Conservation (phyloP, 1,284 basidiomycete genomes). For the Malassezia slooffiae region DNA sequence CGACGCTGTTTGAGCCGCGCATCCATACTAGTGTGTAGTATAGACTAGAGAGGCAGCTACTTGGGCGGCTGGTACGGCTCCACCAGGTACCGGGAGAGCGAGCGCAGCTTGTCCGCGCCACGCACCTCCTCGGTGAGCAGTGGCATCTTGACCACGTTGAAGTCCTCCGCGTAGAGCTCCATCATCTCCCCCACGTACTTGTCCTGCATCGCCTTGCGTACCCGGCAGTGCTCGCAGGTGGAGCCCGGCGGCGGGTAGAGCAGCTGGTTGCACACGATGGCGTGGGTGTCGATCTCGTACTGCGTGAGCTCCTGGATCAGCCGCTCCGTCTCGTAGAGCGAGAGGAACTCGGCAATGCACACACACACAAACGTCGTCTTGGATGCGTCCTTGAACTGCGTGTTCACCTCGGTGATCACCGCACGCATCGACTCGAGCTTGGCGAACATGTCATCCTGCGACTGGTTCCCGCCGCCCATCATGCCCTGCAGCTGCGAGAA, state of each 20-base stretch:
- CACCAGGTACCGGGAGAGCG: constrained; percentile 46
- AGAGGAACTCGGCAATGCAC: constrained; percentile 95
- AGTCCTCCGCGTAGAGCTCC: constrained; percentile 45
- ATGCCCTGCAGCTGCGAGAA: constrained; percentile 87
- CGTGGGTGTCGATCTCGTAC: constrained; percentile 97
- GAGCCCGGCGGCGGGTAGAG: constrained; percentile 82
- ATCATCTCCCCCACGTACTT: constrained; percentile 44
- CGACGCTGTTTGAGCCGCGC: constrained; percentile 10
- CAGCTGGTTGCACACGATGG: constrained; percentile 95
- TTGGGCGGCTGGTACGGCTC: constrained; percentile 31
- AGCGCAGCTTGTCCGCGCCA: constrained; percentile 79
- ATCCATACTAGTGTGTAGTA: constrained; percentile 6
- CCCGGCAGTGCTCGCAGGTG: constrained; percentile 86
- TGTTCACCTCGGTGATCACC: constrained; percentile 96
- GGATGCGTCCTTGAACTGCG: constrained; percentile 98
- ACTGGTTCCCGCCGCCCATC: constrained; percentile 58
- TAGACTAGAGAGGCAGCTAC: not conserved
- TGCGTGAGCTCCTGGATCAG: constrained; percentile 88
- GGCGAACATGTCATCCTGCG: constrained; percentile 73
- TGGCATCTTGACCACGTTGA: constrained; percentile 57
- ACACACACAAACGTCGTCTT: constrained; percentile 92
- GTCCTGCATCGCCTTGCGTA: constrained; percentile 93
- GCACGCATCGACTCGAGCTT: constrained; percentile 94
- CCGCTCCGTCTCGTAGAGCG: constrained; percentile 94
- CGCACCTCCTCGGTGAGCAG: constrained; percentile 92